Base-by-base conservation (phyloP, 2,329 filamentous ascomycete species). In the Aureobasidium sp. region DNA sequence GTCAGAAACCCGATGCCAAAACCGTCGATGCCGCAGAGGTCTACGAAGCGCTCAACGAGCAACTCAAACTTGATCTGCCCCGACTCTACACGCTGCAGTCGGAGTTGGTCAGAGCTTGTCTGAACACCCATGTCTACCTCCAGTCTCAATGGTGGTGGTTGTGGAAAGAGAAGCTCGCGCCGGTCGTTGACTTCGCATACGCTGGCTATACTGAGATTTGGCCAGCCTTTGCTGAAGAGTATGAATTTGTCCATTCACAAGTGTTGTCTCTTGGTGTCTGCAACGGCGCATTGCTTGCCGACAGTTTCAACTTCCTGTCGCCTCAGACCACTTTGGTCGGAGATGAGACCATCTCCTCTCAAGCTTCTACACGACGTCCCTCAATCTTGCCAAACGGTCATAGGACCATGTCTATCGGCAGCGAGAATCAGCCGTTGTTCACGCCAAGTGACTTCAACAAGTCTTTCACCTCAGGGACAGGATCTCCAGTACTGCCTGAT, bases 11-110 rank as follows among this genome's bases (percentile, higher is more conserved):
- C 14, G 93, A 97, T 72, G 88, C 91, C 70, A 94, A 93, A 72
- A 87, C 92, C 4, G 80, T 84, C 17, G 91, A 96, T 68, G 84
- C 89, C 42, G 90, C 91, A 22, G 91, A 96, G 70, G 88, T 95
- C 71, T 99, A 96, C 73, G 84, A 90, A 44, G 91, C 91, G 8
- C 80, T 99, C 64, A 97, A 97, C 71, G 90, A 96, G 65, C 91
- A 93, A 0, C 81, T 97, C 64, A 97, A 96, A 75, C 88, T 93
- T 67, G 93, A 97, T 72, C 81, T 99, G 51, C 93, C 93, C 1
- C 87, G 87, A 71, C 82, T 99, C 17, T 96, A 94, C 57, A 77
- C 79, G 8, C 77, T 94, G 66, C 97, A 93, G 1, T 90, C 90
- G 65, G 89, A 87, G 68, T 79, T 97, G 64, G 91, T 94, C 69